Evolutionary conservation across 2,329 filamentous ascomycete genomes (phyloP).

Genomic region (Emericellopsis atlantica): DNA sequence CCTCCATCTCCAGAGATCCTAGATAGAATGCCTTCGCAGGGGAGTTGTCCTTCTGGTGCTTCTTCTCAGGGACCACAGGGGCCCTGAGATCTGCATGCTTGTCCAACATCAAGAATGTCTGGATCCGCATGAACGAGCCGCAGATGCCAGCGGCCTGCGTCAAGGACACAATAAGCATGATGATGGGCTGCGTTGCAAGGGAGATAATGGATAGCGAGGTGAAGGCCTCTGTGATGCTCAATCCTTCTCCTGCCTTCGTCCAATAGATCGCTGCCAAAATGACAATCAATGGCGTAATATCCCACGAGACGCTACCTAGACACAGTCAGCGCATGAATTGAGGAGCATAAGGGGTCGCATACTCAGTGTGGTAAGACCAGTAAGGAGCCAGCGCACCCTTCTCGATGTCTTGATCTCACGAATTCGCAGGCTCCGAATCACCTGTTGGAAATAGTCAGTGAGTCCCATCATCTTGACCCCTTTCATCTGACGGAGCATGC

Average conservation of each 20-base stretch:
- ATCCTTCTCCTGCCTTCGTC: slow-evolving; percentile 12
- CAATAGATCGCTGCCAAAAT: slow-evolving; percentile 20
- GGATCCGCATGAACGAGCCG: slow-evolving; percentile 18
- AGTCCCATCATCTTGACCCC: slow-evolving; percentile 31
- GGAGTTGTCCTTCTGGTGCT: neutral
- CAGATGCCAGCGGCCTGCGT: slow-evolving; percentile 18
- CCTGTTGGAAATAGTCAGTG: slow-evolving; percentile 14
- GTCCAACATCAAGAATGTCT: slow-evolving; percentile 15
- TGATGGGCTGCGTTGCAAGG: slow-evolving; percentile 17
- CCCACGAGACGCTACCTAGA: slow-evolving; percentile 12
- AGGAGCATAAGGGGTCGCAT: neutral
- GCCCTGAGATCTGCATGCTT: slow-evolving; percentile 8
- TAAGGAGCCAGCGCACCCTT: slow-evolving; percentile 19
- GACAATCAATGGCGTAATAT: slow-evolving; percentile 17
- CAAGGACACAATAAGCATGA: slow-evolving; percentile 17
- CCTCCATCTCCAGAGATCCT: neutral
- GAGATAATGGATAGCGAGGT: slow-evolving; percentile 21
- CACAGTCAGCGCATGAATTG: too few relatives aligned
- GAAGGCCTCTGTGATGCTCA: slow-evolving; percentile 20
- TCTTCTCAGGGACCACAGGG: neutral
- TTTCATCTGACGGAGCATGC: slow-evolving; percentile 27
- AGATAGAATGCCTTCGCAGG: neutral
- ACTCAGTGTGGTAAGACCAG: slow-evolving; percentile 17
- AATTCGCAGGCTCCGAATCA: slow-evolving; percentile 20
- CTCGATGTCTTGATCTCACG: slow-evolving; percentile 23